Base-by-base conservation (phyloP, 352 stramenopile species). In the Thalassiosira hispida region DNA sequence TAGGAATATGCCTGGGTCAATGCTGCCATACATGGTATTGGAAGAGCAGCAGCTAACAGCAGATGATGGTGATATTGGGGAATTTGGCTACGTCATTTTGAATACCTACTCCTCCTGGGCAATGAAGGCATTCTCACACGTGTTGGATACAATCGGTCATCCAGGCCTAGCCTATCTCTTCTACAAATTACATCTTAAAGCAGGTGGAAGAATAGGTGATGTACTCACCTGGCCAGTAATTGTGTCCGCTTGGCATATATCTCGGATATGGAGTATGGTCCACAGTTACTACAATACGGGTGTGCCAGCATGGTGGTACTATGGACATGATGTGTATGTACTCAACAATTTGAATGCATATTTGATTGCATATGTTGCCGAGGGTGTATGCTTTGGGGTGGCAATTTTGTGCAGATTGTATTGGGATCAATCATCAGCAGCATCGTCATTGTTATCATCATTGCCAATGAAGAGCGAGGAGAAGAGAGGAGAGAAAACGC, bases 291-390 rank as follows among this genome's bases (percentile, higher is more conserved):
- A 86, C 56, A 89, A 89, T 55, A 65, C 49, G 20, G 78, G 71
- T 11, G 16, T 31, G 16, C 55, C 64, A 11, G 25, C 31, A 14
- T 73, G 79, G 9, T 87, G 73, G 42, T 89, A 89, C 59, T 73
- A 79, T 63, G 83, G 83, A 38, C 65, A 78, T 44, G 83, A 89
- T 70, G 72, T 89, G 8, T 89, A 89, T 47, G 44, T 76, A 27
- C 47, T 89, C 6, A 75, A 77, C 27, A 62, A 81, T 61, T 66
- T 83, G 35, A 67, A 84, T 78, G 66, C 33, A 1, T 89, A 79
- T 64, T 66, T 80, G 61, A 64, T 71, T 40, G 79, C 78, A 1
- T 89, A 89, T 69, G 55, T 83, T 11, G 71, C 76, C 6, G 83
- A 89, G 61, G 79, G 47, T n/a, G 7, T 73, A 4, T 77, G 68